Evolutionary conservation across 345 rosid species (phyloP), one percentile per base, ranked within the genome.

Genomic region (Acer saccharum): DNA sequence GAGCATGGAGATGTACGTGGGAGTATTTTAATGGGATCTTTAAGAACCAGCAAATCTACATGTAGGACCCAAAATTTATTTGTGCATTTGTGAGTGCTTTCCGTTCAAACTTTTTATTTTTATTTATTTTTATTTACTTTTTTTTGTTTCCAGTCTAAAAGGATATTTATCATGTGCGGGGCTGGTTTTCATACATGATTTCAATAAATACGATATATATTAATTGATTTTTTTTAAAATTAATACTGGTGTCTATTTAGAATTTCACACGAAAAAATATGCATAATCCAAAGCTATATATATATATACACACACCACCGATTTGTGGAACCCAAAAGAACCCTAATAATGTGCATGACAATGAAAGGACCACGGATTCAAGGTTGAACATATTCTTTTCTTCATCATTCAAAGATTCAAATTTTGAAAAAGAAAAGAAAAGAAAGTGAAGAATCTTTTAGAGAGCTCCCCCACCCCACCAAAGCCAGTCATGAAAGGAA

Each of bases 121-220:
- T n/a, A n/a, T n/a, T n/a, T n/a, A n/a, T n/a, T n/a, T 29, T 29
- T 29, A 1, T 27, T 27, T 27, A 1, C 1, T 4, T 35, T 35
- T 4, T 4, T 35, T 69, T 76, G n/a, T 77, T 74, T 35, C 75
- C 75, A 72, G 81, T 86, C 85, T 75, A 78, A 86, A 79, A 69
- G 39, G 39, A 35, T 35, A 35, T 35, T 35, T 35, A 35, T 35
- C 39, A 0, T 35, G 39, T 35, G 39, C 0, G 6, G 39, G 39
- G 6, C 1, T 0, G 0, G 6, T 35, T 35, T 35, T 4, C 1
- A 0, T 35, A 4, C 39, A 35, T 35, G 39, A 35, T 35, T 35
- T 35, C 39, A 4, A 35, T 35, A 35, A 6, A 35, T 4, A 35
- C 6, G 1, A 4, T 35, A 4, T 35, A 3, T 3, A 35, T 35